Evolutionary conservation across 2,329 filamentous ascomycete species (phyloP).

Genomic region (Paracamarosporium sp.): DNA sequence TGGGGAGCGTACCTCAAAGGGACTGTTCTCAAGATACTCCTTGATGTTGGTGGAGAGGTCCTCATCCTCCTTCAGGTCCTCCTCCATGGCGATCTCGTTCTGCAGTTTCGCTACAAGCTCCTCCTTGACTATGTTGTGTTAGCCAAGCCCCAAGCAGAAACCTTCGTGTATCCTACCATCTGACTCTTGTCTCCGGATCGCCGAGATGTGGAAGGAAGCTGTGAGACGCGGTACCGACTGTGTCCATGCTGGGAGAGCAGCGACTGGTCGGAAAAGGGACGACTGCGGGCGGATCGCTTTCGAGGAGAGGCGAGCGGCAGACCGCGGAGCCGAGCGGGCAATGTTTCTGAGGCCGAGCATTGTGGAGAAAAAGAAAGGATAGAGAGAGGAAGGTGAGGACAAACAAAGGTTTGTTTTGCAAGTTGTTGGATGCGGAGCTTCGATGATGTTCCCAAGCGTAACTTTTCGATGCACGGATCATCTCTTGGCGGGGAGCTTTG

Average conservation of each 20-base stretch:
- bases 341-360: slow-evolving; percentile 56
- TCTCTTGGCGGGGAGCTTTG: slow-evolving; percentile 12
- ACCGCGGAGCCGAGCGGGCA: slow-evolving; percentile 53
- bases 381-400: slow-evolving; percentile 5
- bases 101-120: slow-evolving; percentile 88
- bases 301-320: slow-evolving; percentile 49
- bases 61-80: slow-evolving; percentile 76
- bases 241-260: slow-evolving; percentile 42
- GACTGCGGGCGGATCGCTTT: slow-evolving; percentile 45
- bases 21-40: slow-evolving; percentile 85
- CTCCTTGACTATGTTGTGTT: slow-evolving; percentile 59
- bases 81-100: slow-evolving; percentile 66
- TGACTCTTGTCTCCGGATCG: slow-evolving; percentile 42
- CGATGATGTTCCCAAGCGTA: slow-evolving; percentile 11
- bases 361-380: slow-evolving; percentile 17
- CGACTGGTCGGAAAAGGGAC: slow-evolving; percentile 41
- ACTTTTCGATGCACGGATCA: slow-evolving; percentile 3
- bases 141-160: slow-evolving; percentile 8
- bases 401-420: slow-evolving; percentile 8
- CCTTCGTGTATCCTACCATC: slow-evolving; percentile 19
- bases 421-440: slow-evolving; percentile 5
- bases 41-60: slow-evolving; percentile 78
- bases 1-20: slow-evolving; percentile 69
- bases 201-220: slow-evolving; percentile 54
- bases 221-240: slow-evolving; percentile 38